These are phyloP conservation scores for Komagataella phaffii DNA, from an alignment of 805 yeast species.

Conservation along the genomic window DNA sequence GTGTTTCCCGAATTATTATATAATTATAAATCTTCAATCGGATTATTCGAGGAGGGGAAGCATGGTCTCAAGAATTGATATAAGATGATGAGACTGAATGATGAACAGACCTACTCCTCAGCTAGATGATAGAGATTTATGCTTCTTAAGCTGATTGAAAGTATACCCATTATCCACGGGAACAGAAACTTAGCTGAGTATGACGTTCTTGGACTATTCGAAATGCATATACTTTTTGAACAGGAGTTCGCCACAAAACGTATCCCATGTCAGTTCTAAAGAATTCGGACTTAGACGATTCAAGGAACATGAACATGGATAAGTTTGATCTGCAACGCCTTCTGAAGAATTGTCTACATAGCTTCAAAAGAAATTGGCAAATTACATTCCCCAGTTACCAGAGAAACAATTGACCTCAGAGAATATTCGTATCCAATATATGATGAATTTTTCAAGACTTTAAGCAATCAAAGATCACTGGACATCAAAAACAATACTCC, in stretches of 20 bases:
- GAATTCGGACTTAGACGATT: background rate
- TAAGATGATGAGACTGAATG: too few relatives aligned
- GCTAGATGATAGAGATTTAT: background rate
- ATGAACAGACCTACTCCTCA: background rate
- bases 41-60: too few relatives aligned
- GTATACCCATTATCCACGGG: background rate
- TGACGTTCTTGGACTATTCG: slow-evolving; percentile 56
- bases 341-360: too few relatives aligned
- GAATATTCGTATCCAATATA: slow-evolving; percentile 16
- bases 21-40: too few relatives aligned
- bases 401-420: slow-evolving; percentile 10
- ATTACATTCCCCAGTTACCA: slow-evolving; percentile 13
- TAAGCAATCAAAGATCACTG: slow-evolving; percentile 13
- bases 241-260: slow-evolving; percentile 6
- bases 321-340: background rate
- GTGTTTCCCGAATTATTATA: background rate
- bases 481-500: slow-evolving; percentile 38
- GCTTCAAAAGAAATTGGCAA: slow-evolving; percentile 6
- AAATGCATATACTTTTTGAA: slow-evolving; percentile 32
- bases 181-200: slow-evolving; percentile 11
- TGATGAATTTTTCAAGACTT: slow-evolving; percentile 24
- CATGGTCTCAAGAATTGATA: too few relatives aligned
- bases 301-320: background rate
- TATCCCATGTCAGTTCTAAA: slow-evolving; percentile 1
- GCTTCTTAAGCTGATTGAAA: background rate